Conservation (phyloP, 2,329 filamentous ascomycete genomes). For the Xylariaceae sp. region DNA sequence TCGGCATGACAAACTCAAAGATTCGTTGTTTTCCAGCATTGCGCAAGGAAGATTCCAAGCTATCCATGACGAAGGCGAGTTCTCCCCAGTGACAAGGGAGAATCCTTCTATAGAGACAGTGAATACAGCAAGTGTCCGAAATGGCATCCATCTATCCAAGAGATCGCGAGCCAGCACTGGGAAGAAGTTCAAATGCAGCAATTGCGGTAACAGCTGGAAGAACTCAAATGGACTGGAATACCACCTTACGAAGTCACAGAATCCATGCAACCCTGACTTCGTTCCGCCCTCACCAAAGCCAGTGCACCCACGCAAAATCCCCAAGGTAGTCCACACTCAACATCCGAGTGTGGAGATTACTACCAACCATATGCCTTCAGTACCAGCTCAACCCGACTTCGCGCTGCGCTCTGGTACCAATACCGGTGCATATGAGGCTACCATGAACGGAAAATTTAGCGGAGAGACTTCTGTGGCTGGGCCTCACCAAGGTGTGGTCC, state of each 20-base stretch:
- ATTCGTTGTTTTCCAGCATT: conserved; percentile 15
- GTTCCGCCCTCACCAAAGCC: conserved; percentile 23
- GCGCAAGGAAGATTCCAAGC: neutral
- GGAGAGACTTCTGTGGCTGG: neutral
- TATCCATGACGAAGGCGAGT: neutral
- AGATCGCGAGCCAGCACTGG: neutral
- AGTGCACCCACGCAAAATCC: neutral
- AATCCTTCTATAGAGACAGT: no score
- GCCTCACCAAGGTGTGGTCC: conserved; percentile 1
- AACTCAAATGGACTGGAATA: conserved; percentile 56
- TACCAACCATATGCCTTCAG: no score
- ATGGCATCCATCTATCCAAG: neutral
- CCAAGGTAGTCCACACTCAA: no score
- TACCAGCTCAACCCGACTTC: no score
- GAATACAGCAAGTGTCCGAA: neutral
- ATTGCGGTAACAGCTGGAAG: conserved; percentile 52
- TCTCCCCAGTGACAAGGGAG: neutral
- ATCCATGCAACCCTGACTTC: conserved; percentile 48
- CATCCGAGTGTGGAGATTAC: no score
- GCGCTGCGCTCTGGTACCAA: no score
- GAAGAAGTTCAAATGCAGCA: conserved; percentile 41
- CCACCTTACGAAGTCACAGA: conserved; percentile 51
- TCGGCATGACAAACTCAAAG: conserved; percentile 21
- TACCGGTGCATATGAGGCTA: no score
- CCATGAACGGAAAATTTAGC: no score